Evolutionary conservation across 1,284 basidiomycete species (phyloP), one percentile per base, ranked within the genome.

Genomic region (Fomes fomentarius): DNA sequence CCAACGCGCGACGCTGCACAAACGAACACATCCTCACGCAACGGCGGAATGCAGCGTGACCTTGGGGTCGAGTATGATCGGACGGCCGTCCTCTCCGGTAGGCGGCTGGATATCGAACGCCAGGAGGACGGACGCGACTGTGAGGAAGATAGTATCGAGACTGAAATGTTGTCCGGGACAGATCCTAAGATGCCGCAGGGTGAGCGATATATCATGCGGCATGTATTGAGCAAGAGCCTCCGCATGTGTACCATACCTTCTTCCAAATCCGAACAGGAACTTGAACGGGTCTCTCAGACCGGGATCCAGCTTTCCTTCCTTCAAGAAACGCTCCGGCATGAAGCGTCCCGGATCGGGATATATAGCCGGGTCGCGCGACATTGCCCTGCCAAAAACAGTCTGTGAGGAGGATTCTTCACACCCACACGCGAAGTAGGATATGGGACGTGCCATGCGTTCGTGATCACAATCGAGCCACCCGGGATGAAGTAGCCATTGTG

Each of bases 401-500:
- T 6, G 6, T 10, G 8, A 21, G 8, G 14, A 25, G 11, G 12
- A 11, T 1, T n/a, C 14, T 19, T 28, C 30, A 31, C 14, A 14
- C 12, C 8, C 17, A 38, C 12, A 34, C 10, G 10, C 6, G 17
- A 35, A 17, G 12, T 4, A 11, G 28, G 25, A 34, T 17, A 19
- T 10, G 15, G 11, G 24, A 39, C 52, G 15, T 21, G 55, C 57
- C 58, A 57, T 2, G 22, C 26, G 43, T 59, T 62, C 33, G 52
- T 40, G 3, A 65, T 35, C 9, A 65, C 34, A 10, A 60, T 34
- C 1, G 64, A 25, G 17, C 58, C 61, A 21, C 54, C 56, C 1
- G 64, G 65, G 19, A 67, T 63, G 22, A 48, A 47, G 21, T 53
- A 61, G 14, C 64, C 65, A 22, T 55, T 50, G 47, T 55, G 57